These are phyloP conservation scores for Sphagnum contortum DNA, from an alignment of 225 moss, liverwort and hornwort genomes.

Conservation along the genomic window DNA sequence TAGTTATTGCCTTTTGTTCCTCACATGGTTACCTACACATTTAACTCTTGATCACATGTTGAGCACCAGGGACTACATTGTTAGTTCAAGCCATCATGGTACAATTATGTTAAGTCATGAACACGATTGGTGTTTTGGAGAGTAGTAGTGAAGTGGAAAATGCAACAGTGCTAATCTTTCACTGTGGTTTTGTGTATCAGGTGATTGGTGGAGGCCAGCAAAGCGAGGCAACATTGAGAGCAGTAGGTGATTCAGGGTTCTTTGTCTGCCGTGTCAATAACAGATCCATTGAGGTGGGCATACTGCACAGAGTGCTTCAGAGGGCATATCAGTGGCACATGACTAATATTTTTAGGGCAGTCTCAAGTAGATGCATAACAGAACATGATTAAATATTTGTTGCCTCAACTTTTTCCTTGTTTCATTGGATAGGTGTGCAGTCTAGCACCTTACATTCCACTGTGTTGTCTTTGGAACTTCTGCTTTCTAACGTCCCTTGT, in stretches of 20 bases:
- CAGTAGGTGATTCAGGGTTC: slow-evolving; percentile 45
- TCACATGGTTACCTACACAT: not conserved
- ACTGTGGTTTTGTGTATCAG: slow-evolving; percentile 10
- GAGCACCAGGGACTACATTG: too few relatives aligned
- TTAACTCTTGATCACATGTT: not conserved
- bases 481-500: not conserved
- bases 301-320: not conserved
- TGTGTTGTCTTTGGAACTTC: not conserved
- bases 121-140: too few relatives aligned
- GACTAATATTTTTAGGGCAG: not conserved
- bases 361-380: not conserved
- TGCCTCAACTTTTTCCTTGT: not conserved
- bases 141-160: too few relatives aligned
- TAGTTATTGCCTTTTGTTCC: too few relatives aligned
- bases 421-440: too few relatives aligned
- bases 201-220: slow-evolving; percentile 50
- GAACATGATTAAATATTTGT: not conserved
- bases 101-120: too few relatives aligned
- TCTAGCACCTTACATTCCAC: not conserved
- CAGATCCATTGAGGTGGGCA: slow-evolving; percentile 21
- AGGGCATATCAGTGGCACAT: not conserved
- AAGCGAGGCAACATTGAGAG: slow-evolving; percentile 38
- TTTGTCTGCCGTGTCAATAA: slow-evolving; percentile 57
- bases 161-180: too few relatives aligned
- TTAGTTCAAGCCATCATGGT: too few relatives aligned